Base-by-base conservation (phyloP, 2,329 filamentous ascomycete species). In the Colletotrichum eleusines region DNA sequence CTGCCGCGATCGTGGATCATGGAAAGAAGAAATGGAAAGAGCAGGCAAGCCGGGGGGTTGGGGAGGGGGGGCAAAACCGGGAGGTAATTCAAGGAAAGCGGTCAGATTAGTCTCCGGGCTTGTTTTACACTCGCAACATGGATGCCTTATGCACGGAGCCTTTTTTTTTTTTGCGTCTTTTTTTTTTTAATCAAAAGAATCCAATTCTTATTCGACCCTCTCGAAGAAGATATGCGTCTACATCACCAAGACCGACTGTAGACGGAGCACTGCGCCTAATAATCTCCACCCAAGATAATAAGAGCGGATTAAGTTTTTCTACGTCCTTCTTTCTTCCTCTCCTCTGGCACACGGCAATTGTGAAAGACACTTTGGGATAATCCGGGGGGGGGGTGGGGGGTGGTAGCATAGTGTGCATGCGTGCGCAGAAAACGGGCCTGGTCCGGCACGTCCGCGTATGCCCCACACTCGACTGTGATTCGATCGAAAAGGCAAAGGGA, bases 281-380 rank as follows among this genome's bases (percentile, higher is more conserved):
- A 1, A 23, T 46, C 44, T 23, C 9, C 8, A 12, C 12, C 20
- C 9, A 9, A 23, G 44, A 12, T 2, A 4, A n/a, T 23, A 20
- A 44, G 5, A 5, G 20, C 44, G 9, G 14, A 12, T 23, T 46
- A 5, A 9, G 20, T 23, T 46, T 23, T 12, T 8, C n/a, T 46
- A 6, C 44, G 9, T 1, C 44, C 20, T 5, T 23, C 44, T 63
- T 53, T 44, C 44, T 42, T 51, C 53, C 14, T 51, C 46, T 63
- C 42, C 33, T 26, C 46, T 71, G 68, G 67, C 63, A 57, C 50
- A 55, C 42, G 68, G 68, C 68, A 71, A 51, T 71, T 67, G 63
- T 18, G 26, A 51, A n/a, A 31, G 23, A 28, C 26, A 31, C 3
- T 8, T 50, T 28, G 16, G 23, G 2, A 51, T 23, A 23, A 8